Conservation (phyloP, 306 rosid genomes). For the Sphenostylis stenocarpa region DNA sequence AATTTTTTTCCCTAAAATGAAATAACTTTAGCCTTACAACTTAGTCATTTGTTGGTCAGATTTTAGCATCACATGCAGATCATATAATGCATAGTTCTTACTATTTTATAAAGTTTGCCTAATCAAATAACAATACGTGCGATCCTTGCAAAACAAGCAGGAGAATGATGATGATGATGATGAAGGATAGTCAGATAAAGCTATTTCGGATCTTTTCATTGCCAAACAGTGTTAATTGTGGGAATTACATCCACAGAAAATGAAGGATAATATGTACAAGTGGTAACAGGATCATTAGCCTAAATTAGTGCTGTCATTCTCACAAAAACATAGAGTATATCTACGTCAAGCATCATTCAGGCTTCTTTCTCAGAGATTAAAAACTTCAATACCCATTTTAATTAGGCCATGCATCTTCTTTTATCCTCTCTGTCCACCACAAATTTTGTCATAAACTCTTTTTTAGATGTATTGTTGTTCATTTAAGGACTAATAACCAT, state of each 20-base stretch:
- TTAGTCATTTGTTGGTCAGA: not conserved
- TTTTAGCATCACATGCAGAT: not conserved
- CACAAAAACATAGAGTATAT: not conserved
- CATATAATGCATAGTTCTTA: not conserved
- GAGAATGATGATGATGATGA: not conserved
- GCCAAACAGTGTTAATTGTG: not conserved
- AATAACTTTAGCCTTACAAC: not conserved
- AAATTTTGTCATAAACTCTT: not conserved
- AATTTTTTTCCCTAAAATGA: not conserved
- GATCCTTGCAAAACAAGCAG: conserved; percentile 4
- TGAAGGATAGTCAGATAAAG: not conserved
- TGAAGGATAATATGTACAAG: not conserved
- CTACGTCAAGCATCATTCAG: conserved; percentile 22
- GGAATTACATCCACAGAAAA: not conserved
- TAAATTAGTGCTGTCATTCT: not conserved
- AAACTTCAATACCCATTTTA: not conserved
- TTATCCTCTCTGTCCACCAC: not conserved
- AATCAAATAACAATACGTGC: conserved; percentile 3
- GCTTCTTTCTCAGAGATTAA: not conserved
- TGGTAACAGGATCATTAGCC: not conserved
- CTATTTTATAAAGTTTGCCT: not conserved
- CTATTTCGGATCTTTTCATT: conserved; percentile 19
- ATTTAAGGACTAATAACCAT: too few relatives aligned
- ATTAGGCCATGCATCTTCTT: not conserved
- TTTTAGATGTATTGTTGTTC: not conserved